Evolutionary conservation across 2,329 filamentous ascomycete species (phyloP).

Genomic region (Podosphaera xanthii): DNA sequence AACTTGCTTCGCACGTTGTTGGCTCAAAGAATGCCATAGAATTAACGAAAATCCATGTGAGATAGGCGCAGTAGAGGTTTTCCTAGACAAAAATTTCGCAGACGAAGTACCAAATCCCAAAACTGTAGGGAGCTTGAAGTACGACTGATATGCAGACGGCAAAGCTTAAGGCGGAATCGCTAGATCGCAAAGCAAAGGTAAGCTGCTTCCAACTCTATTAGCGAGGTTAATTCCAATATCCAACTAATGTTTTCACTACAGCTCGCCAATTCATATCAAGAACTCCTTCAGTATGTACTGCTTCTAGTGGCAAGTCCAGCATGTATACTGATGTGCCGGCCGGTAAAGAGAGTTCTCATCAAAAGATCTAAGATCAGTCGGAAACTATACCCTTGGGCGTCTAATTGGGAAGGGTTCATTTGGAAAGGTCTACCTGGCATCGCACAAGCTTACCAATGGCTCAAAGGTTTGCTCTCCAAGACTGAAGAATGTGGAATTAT

Average conservation of each 20-base stretch:
- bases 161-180: conserved; percentile 33
- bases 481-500: background rate
- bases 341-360: conserved; percentile 66
- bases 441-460: conserved; percentile 93
- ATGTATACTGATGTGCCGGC: too few relatives aligned
- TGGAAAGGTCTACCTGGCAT: conserved; percentile 89
- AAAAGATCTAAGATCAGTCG: conserved; percentile 73
- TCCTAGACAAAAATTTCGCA: too few relatives aligned
- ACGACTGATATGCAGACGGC: conserved; percentile 21
- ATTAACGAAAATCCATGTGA: too few relatives aligned
- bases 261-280: conserved; percentile 93
- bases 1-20: too few relatives aligned
- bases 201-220: background rate
- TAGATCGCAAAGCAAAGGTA: conserved; percentile 39
- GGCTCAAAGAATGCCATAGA: too few relatives aligned
- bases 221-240: conserved; percentile 4
- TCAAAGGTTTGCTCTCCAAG: conserved; percentile 46
- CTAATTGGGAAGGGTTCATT: conserved; percentile 96
- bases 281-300: conserved; percentile 26
- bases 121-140: background rate
- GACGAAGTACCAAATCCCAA: too few relatives aligned
- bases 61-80: too few relatives aligned
- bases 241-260: conserved; percentile 23
- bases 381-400: conserved; percentile 79
- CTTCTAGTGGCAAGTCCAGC: too few relatives aligned